These are phyloP conservation scores for Stromatinia cepivora DNA, from an alignment of 2,329 filamentous ascomycete species.

Conservation along the genomic window DNA sequence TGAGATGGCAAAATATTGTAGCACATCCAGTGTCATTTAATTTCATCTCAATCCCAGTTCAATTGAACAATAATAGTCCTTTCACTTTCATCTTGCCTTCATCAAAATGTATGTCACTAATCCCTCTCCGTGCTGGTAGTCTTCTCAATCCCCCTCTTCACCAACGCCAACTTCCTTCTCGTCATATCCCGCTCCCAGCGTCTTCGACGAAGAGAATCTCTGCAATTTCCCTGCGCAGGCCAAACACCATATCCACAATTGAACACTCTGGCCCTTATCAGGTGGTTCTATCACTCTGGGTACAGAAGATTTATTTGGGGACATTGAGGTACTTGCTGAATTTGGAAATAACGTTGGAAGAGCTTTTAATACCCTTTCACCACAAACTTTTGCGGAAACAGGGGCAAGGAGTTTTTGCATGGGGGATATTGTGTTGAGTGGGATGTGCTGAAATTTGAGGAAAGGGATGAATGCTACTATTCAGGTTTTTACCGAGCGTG, in stretches of 20 bases:
- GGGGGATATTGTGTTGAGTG: slow-evolving; percentile 52
- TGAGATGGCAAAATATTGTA: too few species aligned
- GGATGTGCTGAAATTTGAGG: slow-evolving; percentile 45
- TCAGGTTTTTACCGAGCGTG: slow-evolving; percentile 66
- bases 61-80: neutral
- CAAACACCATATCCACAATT: slow-evolving; percentile 46
- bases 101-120: neutral
- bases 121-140: slow-evolving; percentile 42
- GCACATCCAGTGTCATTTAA: neutral
- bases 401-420: slow-evolving; percentile 64
- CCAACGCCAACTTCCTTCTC: slow-evolving; percentile 58
- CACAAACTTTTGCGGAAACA: slow-evolving; percentile 30
- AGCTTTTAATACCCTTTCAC: slow-evolving; percentile 35
- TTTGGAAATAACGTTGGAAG: slow-evolving; percentile 32
- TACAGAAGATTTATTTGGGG: slow-evolving; percentile 49
- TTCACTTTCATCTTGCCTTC: neutral
- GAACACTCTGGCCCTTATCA: slow-evolving; percentile 51
- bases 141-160: slow-evolving; percentile 39
- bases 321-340: slow-evolving; percentile 35
- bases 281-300: slow-evolving; percentile 53
- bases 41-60: too few species aligned
- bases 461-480: slow-evolving; percentile 67
- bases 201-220: slow-evolving; percentile 46
- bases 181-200: slow-evolving; percentile 53
- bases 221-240: slow-evolving; percentile 48